Evolutionary conservation across 305 asterid genomes (phyloP).

Genomic region (Lippia alba): DNA sequence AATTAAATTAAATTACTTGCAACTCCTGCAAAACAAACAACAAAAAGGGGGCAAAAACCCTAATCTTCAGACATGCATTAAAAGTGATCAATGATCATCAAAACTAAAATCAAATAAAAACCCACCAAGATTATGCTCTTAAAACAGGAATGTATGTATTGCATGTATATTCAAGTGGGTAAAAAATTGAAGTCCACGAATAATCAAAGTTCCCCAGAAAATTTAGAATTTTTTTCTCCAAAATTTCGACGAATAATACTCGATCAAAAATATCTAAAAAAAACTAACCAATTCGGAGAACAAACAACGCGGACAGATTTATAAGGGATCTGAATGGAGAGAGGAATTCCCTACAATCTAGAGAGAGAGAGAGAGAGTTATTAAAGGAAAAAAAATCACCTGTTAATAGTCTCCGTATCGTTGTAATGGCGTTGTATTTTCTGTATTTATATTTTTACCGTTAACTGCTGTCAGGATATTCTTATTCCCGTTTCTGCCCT

Average conservation of each 20-base stretch:
- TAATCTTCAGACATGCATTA: conserved; percentile 39
- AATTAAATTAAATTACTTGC: conserved; percentile 33
- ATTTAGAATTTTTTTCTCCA: neutral
- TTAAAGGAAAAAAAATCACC: conserved; percentile 47
- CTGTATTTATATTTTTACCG: conserved; percentile 11
- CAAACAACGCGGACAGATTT: conserved; percentile 23
- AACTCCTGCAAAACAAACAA: conserved; percentile 41
- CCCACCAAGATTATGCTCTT: conserved; percentile 41
- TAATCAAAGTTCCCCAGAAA: neutral
- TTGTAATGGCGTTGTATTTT: conserved; percentile 24
- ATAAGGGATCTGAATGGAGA: conserved; percentile 36
- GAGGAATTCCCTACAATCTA: conserved; percentile 35
- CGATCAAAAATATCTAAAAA: conserved; percentile 26
- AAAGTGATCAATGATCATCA: conserved; percentile 45
- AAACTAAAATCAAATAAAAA: conserved; percentile 38
- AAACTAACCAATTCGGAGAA: conserved; percentile 36
- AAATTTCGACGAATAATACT: neutral
- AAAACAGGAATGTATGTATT: conserved; percentile 36
- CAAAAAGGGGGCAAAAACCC: conserved; percentile 40
- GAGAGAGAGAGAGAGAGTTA: conserved; percentile 30
- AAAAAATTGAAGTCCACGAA: conserved; percentile 23
- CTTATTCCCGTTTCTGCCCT: conserved; percentile 9
- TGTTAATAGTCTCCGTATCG: conserved; percentile 37
- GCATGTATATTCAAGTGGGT: conserved; percentile 31
- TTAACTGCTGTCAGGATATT: conserved; percentile 27